Evolutionary conservation across 2,329 filamentous ascomycete species (phyloP), one percentile per base, ranked within the genome.

Genomic region (Septoria linicola): DNA sequence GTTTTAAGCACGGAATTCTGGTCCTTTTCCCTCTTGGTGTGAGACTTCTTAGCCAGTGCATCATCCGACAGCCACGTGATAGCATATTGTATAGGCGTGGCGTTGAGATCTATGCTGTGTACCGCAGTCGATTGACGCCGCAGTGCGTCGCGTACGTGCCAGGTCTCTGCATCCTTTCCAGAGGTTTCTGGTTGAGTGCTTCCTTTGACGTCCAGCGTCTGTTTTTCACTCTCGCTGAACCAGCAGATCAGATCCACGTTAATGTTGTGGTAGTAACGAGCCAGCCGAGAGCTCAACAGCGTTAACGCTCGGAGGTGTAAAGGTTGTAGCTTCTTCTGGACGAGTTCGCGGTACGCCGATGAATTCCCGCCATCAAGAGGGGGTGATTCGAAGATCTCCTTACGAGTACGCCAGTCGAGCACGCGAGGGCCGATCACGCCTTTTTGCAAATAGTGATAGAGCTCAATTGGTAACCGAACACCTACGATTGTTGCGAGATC

Each of bases 401-500:
- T 83, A 47, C 89, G 86, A 3, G 88, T 87, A 61, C 96, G 82
- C 80, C 85, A 92, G 67, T 87, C 88, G 10, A 95, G 79, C 31
- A 96, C 77, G 41, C 88, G 83, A 19, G 89, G 79, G 21, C 88
- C 83, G 58, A 97, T 82, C 36, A 96, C 74, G 27, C 89, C 93
- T 44, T 81, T 84, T 52, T 89, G 90, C 42, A 96, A 78, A 68
- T 97, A 97, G 32, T 49, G 47, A 17, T 42, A 43, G 19, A 49
- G 21, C 32, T 49, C 47, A 20, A 19, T 35, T 13, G 47, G 47
- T 2, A 36, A 42, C 17, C 40, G 27, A 11, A 30, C 35, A 11
- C 39, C 40, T n/a, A 96, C 82, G 66, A 96, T 91, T 64, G 92
- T 85, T 66, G 95, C 88, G 59, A 93, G 85, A 66, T 97, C 91